A percentile compares a stretch with the other conserved stretches of the same genome.
Evolutionary conservation across 257 asterid species (phyloP).

Genomic region (Rubia yunnanensis): DNA sequence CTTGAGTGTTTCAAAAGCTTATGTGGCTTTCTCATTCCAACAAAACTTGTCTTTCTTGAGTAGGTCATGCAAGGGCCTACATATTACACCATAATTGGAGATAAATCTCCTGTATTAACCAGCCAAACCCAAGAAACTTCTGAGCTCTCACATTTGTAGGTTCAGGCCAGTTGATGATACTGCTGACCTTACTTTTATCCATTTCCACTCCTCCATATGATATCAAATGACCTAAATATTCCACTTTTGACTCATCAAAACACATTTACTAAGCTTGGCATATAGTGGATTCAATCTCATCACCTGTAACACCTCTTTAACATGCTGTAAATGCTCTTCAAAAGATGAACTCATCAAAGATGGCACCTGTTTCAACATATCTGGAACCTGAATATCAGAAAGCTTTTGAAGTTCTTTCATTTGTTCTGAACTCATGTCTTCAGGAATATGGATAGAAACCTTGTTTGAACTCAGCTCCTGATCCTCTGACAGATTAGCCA

Average conservation of each 20-base stretch:
- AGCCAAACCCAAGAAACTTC: not conserved
- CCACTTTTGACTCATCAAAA: not conserved
- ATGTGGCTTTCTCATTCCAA: not conserved
- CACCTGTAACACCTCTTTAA: too few relatives aligned
- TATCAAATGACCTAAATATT: not conserved
- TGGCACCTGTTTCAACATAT: too few relatives aligned
- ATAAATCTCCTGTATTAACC: not conserved
- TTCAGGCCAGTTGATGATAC: not conserved
- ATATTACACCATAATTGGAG: not conserved
- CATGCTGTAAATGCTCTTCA: not conserved
- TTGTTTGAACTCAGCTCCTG: too few relatives aligned
- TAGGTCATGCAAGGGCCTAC: not conserved
- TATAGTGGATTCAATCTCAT: too few relatives aligned
- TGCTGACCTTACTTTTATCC: not conserved
- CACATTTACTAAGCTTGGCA: not conserved
- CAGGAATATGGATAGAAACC: too few relatives aligned
- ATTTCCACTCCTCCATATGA: not conserved
- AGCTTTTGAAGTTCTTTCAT: too few relatives aligned
- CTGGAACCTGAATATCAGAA: too few relatives aligned
- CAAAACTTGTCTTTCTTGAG: not conserved
- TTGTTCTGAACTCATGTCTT: too few relatives aligned
- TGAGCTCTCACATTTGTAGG: not conserved
- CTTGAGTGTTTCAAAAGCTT: not conserved
- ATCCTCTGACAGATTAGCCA: too few relatives aligned
- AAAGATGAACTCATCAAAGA: too few relatives aligned